Base-by-base conservation (phyloP, 2,329 filamentous ascomycete species). In the Trichoderma hamatum region DNA sequence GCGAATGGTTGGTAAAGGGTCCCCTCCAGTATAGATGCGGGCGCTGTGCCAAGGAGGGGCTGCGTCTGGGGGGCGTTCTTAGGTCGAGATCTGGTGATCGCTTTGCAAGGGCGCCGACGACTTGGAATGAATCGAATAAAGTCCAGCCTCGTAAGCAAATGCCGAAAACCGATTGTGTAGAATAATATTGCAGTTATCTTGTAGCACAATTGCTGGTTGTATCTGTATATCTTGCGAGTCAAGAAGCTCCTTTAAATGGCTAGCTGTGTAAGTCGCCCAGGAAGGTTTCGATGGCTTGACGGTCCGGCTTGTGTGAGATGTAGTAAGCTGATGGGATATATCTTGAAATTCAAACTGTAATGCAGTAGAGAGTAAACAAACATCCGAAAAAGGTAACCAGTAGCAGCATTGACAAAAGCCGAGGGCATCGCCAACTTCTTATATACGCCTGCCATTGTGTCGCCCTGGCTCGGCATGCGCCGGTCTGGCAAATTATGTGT, bases 401-500 rank as follows among this genome's bases (percentile, higher is more conserved):
- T 34, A 39, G 10, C 32, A 60, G 19, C 28, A 69, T 21, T 36
- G 28, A 60, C 14, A 59, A 59, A 49, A 36, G 36, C 30, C 59
- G 67, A 64, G 59, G 59, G 67, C 59, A 63, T 58, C 60, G 52
- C 30, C 16, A 63, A 28, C 30, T 21, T 24, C 19, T 69, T 64
- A 69, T 28, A 63, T 56, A 56, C 14, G n/a, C 21, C n/a, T 36
- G 28, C 54, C 63, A 28, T 49, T 24, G 19, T 49, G n/a, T 49
- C 46, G 46, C 61, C 61, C 32, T 64, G 21, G 49, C 63, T 68
- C 67, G 67, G 67, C 67, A 68, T 68, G 49, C 67, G 36, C 51
- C 67, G 67, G 67, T 66, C 62, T 63, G 67, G 58, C 56, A 55
- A 68, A 62, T 54, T 64, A 64, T 69, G 67, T 69, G 67, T 69